A percentile compares a stretch with the other conserved stretches of the same genome.
These are phyloP conservation scores for Aleurites moluccanus DNA, from an alignment of 441 rosid genomes.

Conservation along the genomic window DNA sequence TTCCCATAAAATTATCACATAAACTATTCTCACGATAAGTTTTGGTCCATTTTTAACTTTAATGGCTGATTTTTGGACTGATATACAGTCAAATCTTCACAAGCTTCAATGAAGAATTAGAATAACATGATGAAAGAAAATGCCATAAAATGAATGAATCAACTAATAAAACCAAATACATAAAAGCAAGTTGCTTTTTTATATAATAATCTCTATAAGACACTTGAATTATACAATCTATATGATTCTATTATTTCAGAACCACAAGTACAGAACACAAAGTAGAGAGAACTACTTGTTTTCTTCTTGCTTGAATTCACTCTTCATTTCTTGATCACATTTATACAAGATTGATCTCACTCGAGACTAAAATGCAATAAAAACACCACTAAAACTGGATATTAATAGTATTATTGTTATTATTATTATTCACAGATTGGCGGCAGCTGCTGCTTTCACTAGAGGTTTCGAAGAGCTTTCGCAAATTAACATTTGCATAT, in stretches of 20 bases:
- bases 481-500: constrained; percentile 34
- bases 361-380: neutral
- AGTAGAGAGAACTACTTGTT: neutral
- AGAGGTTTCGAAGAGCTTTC: constrained; percentile 82
- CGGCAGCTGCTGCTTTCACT: constrained; percentile 40
- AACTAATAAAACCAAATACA: neutral
- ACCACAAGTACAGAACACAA: neutral
- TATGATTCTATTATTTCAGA: neutral
- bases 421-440: constrained; percentile 20
- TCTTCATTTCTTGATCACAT: neutral
- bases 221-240: neutral
- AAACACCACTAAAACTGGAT: neutral
- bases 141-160: neutral
- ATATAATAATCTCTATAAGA: neutral
- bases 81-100: constrained; percentile 10
- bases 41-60: neutral
- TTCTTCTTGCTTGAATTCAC: neutral
- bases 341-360: neutral
- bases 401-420: too few relatives aligned
- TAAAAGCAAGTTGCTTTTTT: neutral
- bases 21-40: neutral
- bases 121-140: neutral
- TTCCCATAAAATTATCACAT: neutral
- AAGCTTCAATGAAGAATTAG: constrained; percentile 8
- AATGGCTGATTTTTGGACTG: neutral